phyloP scores from a whole-genome alignment of 176 grass and related monocot genomes.

The Oryza glaberrima region DNA sequence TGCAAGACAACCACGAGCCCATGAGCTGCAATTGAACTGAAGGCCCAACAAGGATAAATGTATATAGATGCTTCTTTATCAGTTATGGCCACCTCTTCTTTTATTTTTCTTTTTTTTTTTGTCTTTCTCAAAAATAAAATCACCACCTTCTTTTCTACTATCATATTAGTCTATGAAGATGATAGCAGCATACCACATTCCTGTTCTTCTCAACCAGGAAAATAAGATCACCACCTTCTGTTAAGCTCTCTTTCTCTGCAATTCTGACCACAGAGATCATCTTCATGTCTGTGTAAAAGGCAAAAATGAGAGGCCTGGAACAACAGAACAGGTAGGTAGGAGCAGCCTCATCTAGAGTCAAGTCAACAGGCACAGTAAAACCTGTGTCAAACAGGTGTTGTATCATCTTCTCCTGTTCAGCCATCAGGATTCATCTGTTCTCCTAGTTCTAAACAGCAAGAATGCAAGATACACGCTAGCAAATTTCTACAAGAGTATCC shows the following conservation, averaged over 20 bases:
- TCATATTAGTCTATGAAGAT: not conserved
- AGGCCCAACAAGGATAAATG: not conserved
- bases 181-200: not conserved
- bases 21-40: not conserved
- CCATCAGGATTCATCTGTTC: not conserved
- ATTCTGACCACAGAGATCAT: no score
- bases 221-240: not conserved
- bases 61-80: not conserved
- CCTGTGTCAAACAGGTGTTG: not conserved
- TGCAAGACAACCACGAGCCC: not conserved
- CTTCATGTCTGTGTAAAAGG: not conserved
- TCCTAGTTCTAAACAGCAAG: not conserved
- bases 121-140: no score
- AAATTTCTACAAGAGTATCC: not conserved
- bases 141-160: not conserved
- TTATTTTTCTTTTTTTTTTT: no score
- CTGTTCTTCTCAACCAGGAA: not conserved
- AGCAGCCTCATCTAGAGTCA: not conserved
- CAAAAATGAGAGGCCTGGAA: not conserved
- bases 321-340: not conserved
- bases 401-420: not conserved
- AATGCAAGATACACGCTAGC: not conserved
- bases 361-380: not conserved
- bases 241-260: no score
- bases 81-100: no score